phyloP scores from a whole-genome alignment of 2,329 filamentous ascomycete species.

The Scopulariopsis brevicaulis region DNA sequence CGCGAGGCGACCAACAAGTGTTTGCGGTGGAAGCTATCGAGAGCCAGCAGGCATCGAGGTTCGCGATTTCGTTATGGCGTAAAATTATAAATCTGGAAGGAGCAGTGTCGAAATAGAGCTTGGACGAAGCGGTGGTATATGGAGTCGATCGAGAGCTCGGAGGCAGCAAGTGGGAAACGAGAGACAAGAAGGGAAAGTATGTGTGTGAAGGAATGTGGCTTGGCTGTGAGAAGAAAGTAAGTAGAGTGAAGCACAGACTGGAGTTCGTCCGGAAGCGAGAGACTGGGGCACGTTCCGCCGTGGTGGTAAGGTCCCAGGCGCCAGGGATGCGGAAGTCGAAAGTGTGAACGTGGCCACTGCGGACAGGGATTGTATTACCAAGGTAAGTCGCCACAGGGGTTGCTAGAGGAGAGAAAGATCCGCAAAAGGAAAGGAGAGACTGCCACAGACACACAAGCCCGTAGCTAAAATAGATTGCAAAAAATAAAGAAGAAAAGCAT shows the following conservation, averaged over 20 bases:
- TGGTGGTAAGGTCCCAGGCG: neutral
- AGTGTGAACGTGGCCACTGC: neutral
- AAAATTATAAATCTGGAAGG: neutral
- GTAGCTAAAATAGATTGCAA: neutral
- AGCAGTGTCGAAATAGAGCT: neutral
- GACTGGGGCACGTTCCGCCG: no score
- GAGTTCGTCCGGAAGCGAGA: no score
- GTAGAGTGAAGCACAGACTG: neutral
- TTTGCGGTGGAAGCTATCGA: neutral
- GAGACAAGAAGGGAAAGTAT: neutral
- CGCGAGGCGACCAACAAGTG: conserved; percentile 6
- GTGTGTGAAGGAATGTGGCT: no score
- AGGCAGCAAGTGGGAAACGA: neutral
- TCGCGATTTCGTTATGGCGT: neutral
- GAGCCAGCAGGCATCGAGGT: neutral
- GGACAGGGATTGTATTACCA: neutral
- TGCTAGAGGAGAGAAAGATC: no score
- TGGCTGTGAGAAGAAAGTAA: neutral
- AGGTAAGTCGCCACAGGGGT: neutral
- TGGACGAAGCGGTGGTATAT: neutral
- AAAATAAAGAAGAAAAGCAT: neutral
- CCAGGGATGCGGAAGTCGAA: no score
- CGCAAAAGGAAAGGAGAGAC: no score
- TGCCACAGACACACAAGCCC: no score
- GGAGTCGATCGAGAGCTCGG: neutral